These are phyloP conservation scores for Blastobotrys americana DNA, from an alignment of 805 yeast genomes.

Conservation along the genomic window DNA sequence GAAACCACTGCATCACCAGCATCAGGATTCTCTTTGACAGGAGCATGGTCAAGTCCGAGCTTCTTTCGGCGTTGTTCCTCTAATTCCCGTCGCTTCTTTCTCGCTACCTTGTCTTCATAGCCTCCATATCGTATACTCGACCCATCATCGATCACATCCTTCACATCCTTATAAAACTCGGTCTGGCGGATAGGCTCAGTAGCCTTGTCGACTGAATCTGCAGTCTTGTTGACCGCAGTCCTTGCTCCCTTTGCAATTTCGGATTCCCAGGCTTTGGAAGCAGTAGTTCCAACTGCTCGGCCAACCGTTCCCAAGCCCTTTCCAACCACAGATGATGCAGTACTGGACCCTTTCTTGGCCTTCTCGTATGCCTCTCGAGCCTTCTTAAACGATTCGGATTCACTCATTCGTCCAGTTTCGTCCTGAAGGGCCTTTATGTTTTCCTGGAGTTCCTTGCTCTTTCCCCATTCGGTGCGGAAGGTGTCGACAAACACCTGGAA, in stretches of 20 bases:
- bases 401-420: slow-evolving; percentile 91
- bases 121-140: slow-evolving; percentile 85
- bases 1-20: slow-evolving; percentile 80
- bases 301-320: slow-evolving; percentile 82
- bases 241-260: slow-evolving; percentile 88
- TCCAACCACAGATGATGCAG: slow-evolving; percentile 50
- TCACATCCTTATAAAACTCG: slow-evolving; percentile 78
- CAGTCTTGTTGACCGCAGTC: slow-evolving; percentile 71
- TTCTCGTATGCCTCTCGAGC: slow-evolving; percentile 88
- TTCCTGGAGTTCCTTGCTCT: slow-evolving; percentile 80
- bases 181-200: slow-evolving; percentile 92
- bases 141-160: slow-evolving; percentile 89
- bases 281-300: slow-evolving; percentile 85
- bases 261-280: slow-evolving; percentile 92
- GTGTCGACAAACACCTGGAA: slow-evolving; percentile 90
- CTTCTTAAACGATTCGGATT: slow-evolving; percentile 83
- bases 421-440: slow-evolving; percentile 92
- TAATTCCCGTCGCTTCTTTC: slow-evolving; percentile 62
- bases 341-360: slow-evolving; percentile 59
- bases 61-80: slow-evolving; percentile 28
- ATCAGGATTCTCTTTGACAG: slow-evolving; percentile 55
- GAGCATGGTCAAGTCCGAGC: slow-evolving; percentile 53
- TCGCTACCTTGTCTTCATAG: slow-evolving; percentile 73
- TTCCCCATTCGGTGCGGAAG: slow-evolving; percentile 83
- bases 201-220: slow-evolving; percentile 72